Percentiles rank a stretch among this genome's conserved stretches.
These are phyloP conservation scores for Boletus speciosus DNA, from an alignment of 768 basidiomycete genomes.

Conservation along the genomic window DNA sequence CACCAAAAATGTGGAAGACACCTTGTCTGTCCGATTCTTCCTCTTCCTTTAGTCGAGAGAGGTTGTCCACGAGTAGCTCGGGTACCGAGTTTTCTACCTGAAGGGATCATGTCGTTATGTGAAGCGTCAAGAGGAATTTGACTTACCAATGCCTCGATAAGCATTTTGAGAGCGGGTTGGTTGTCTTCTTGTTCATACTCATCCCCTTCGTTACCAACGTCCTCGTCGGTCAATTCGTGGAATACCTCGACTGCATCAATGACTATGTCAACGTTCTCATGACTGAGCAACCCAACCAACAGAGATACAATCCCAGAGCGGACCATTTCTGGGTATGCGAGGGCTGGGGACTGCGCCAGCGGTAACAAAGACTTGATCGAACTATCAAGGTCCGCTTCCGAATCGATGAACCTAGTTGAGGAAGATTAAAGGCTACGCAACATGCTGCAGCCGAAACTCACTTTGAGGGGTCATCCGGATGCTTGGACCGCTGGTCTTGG, in stretches of 20 bases:
- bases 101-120: conserved; percentile 4
- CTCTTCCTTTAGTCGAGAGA: conserved; percentile 80
- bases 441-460: conserved; percentile 31
- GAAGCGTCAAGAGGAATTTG: background rate
- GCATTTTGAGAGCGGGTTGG: conserved; percentile 65
- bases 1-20: conserved; percentile 89
- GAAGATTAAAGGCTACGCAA: conserved; percentile 2
- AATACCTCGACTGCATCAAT: conserved; percentile 91
- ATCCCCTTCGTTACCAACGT: conserved; percentile 76
- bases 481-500: conserved; percentile 94
- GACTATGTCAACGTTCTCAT: conserved; percentile 97
- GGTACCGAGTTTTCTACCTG: conserved; percentile 82
- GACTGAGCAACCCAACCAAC: conserved; percentile 82
- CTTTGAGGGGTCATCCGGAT: conserved; percentile 90
- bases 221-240: conserved; percentile 95
- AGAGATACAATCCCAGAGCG: conserved; percentile 65
- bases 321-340: conserved; percentile 89
- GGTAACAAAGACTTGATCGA: conserved; percentile 87
- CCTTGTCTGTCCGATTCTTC: conserved; percentile 93
- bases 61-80: conserved; percentile 87
- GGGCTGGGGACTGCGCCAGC: conserved; percentile 74
- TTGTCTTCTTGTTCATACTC: conserved; percentile 59
- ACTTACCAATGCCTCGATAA: conserved; percentile 76
- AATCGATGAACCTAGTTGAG: conserved; percentile 86
- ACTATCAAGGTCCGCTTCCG: conserved; percentile 90